Evolutionary conservation across 108 stramenopile species (phyloP).

Genomic region (Skeletonema potamos): DNA sequence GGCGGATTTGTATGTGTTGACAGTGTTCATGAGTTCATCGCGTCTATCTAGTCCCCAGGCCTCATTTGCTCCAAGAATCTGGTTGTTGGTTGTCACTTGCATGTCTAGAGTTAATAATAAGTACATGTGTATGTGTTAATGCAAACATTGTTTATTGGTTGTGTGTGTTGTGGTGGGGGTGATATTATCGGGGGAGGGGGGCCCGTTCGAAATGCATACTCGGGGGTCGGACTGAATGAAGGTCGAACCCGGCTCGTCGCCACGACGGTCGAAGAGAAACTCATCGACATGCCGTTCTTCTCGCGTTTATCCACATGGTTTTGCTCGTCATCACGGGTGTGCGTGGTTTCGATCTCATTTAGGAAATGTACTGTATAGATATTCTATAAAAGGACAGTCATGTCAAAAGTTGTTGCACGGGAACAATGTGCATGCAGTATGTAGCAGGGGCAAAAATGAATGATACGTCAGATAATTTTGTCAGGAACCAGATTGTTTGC

Average conservation of each 20-base stretch:
- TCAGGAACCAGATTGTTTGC: neutral
- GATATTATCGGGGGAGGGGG: conserved; percentile 14
- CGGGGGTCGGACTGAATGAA: conserved; percentile 32
- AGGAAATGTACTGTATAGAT: conserved; percentile 3
- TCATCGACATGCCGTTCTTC: conserved; percentile 20
- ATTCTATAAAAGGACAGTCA: conserved; percentile 3
- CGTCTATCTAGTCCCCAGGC: neutral
- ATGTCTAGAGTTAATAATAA: neutral
- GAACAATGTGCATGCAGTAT: no score
- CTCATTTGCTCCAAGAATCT: neutral
- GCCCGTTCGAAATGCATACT: conserved; percentile 40
- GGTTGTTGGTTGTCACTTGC: neutral
- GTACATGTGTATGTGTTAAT: neutral
- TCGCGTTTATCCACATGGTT: conserved; percentile 36
- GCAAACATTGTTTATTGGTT: neutral
- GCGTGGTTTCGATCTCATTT: conserved; percentile 4
- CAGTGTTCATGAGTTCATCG: neutral
- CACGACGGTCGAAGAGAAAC: conserved; percentile 14
- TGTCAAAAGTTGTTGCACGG: neutral
- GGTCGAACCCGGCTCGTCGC: conserved; percentile 37
- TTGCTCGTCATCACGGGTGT: conserved; percentile 32
- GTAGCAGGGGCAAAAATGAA: neutral
- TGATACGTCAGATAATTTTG: neutral
- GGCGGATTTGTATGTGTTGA: neutral
- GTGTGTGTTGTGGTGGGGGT: neutral